Percentiles rank a stretch among this genome's conserved stretches.
Conservation (phyloP, 805 yeast species). For the Kregervanrija pseudodelftensis region DNA sequence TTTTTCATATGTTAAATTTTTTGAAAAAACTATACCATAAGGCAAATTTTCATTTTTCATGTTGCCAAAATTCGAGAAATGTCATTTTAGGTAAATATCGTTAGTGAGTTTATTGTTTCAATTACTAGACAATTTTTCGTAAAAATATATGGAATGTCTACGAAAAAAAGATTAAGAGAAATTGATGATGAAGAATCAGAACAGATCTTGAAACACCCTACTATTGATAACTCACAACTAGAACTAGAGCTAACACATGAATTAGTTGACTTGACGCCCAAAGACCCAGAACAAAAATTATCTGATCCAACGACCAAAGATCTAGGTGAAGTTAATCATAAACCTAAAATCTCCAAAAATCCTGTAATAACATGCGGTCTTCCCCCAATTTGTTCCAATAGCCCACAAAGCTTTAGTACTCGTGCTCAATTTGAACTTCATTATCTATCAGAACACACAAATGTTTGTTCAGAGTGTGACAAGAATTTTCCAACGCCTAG, state of each 20-base stretch:
- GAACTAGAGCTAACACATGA: no score
- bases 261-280: neutral
- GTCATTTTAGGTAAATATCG: no score
- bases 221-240: neutral
- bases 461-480: slow-evolving; percentile 32
- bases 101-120: no score
- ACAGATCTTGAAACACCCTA: neutral
- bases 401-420: slow-evolving; percentile 10
- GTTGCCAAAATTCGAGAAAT: no score
- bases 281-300: neutral
- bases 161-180: slow-evolving; percentile 9
- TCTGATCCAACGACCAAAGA: neutral
- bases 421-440: slow-evolving; percentile 17
- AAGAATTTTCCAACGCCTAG: slow-evolving; percentile 36
- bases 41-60: no score
- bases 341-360: neutral
- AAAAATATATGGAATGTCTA: neutral
- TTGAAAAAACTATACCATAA: no score
- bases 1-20: no score
- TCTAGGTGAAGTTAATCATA: neutral
- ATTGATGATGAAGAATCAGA: slow-evolving; percentile 5
- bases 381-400: slow-evolving; percentile 16
- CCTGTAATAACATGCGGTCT: slow-evolving; percentile 13
- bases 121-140: neutral
- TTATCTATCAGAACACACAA: slow-evolving; percentile 19